Percentiles rank a stretch among this genome's conserved stretches.
Conservation (phyloP, 306 rosid genomes). For the Quercus bicolor region DNA sequence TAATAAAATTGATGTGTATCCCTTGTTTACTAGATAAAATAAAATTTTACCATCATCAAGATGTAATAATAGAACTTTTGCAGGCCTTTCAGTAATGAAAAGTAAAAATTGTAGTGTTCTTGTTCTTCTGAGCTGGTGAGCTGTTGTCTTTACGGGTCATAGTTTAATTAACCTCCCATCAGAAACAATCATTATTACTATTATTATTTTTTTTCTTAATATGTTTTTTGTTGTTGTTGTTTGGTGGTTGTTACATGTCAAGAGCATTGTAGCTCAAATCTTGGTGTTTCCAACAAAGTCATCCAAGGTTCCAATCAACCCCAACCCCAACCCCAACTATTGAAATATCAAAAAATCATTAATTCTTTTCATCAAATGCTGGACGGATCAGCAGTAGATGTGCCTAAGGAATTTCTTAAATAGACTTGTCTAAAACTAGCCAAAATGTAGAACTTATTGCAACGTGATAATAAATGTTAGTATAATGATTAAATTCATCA, state of each 20-base stretch:
- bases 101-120: neutral
- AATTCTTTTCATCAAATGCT: neutral
- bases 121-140: no score
- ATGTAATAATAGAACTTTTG: neutral
- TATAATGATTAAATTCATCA: no score
- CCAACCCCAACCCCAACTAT: no score
- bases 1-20: constrained; percentile 9
- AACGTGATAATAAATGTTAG: no score
- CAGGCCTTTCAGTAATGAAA: neutral
- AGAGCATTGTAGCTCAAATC: no score
- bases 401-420: neutral
- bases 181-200: neutral
- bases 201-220: no score
- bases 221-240: no score
- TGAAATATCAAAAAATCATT: neutral
- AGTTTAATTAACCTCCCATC: neutral
- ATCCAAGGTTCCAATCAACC: no score
- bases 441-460: no score
- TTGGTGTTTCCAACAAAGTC: no score
- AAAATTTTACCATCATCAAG: neutral
- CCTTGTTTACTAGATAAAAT: neutral
- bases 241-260: no score
- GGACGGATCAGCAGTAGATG: neutral
- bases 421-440: neutral
- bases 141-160: neutral